These are phyloP conservation scores for Corylus heterophylla DNA, from an alignment of 306 rosid genomes.

Conservation along the genomic window DNA sequence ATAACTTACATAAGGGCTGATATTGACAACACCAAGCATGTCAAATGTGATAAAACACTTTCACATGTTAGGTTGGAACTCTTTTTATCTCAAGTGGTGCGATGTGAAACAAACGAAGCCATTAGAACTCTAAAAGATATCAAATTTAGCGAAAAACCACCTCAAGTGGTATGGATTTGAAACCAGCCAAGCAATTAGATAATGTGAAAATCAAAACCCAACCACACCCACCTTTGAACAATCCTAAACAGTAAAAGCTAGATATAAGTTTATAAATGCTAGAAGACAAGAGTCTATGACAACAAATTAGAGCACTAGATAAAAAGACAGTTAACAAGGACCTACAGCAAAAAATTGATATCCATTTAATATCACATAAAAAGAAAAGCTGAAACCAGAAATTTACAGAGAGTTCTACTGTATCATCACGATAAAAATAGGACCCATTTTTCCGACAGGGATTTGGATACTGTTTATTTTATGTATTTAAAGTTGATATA, in stretches of 20 bases:
- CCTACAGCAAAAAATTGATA: no score
- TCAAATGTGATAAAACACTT: not conserved
- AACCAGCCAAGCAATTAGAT: not conserved
- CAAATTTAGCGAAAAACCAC: not conserved
- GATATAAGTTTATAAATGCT: no score
- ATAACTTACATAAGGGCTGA: not conserved
- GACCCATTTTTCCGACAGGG: no score
- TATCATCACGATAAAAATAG: no score
- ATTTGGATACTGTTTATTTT: no score
- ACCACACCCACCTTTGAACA: not conserved
- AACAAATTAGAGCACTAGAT: not conserved
- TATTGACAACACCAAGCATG: not conserved
- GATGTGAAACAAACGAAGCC: not conserved
- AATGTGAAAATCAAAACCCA: not conserved
- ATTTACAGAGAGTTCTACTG: no score
- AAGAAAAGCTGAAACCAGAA: no score
- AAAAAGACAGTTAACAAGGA: not conserved
- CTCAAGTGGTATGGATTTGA: not conserved
- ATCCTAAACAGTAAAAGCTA: not conserved
- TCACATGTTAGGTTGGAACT: not conserved
- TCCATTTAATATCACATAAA: no score
- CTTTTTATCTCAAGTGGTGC: not conserved
- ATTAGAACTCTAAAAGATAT: not conserved
- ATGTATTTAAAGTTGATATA: no score
- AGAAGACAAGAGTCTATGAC: not conserved